phyloP scores from a whole-genome alignment of 2,329 filamentous ascomycete genomes.

The Xylogone sp. region DNA sequence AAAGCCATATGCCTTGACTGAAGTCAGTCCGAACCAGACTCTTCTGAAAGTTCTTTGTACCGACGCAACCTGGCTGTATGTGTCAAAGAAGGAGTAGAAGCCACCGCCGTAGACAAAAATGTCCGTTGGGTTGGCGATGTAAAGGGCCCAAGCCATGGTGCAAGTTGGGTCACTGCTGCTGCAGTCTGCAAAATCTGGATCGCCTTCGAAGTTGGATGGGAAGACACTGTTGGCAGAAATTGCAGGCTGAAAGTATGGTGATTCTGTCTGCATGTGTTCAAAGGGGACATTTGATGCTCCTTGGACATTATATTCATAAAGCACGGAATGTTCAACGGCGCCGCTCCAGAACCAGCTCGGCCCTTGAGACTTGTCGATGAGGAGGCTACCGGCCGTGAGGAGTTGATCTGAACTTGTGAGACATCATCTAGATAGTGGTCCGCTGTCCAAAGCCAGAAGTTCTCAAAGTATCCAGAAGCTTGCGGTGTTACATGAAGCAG shows the following conservation, averaged over 20 bases:
- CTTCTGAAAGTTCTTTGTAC: conserved; percentile 42
- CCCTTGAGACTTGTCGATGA: conserved; percentile 63
- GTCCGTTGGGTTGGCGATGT: conserved; percentile 46
- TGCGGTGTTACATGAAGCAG: conserved; percentile 26
- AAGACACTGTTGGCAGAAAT: conserved; percentile 51
- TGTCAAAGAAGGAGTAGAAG: conserved; percentile 54
- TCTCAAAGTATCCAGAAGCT: conserved; percentile 35
- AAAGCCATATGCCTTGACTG: no score
- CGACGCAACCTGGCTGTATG: conserved; percentile 49
- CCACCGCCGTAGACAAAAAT: conserved; percentile 47
- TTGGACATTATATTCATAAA: conserved; percentile 65
- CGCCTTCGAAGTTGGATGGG: conserved; percentile 25
- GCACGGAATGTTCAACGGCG: conserved; percentile 56
- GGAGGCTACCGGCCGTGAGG: conserved; percentile 73
- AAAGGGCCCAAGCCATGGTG: conserved; percentile 59
- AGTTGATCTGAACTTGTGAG: conserved; percentile 56
- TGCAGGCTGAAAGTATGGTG: conserved; percentile 40
- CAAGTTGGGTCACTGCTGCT: conserved; percentile 37
- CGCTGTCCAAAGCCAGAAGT: conserved; percentile 44
- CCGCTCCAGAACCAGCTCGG: conserved; percentile 77
- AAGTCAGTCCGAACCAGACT: no score
- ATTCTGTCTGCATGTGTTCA: conserved; percentile 34
- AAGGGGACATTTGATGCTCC: conserved; percentile 43
- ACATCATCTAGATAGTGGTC: conserved; percentile 33
- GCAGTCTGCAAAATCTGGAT: conserved; percentile 48